phyloP scores from a whole-genome alignment of 371 early-diverging fungal species.

The Actinomortierella wolfii region DNA sequence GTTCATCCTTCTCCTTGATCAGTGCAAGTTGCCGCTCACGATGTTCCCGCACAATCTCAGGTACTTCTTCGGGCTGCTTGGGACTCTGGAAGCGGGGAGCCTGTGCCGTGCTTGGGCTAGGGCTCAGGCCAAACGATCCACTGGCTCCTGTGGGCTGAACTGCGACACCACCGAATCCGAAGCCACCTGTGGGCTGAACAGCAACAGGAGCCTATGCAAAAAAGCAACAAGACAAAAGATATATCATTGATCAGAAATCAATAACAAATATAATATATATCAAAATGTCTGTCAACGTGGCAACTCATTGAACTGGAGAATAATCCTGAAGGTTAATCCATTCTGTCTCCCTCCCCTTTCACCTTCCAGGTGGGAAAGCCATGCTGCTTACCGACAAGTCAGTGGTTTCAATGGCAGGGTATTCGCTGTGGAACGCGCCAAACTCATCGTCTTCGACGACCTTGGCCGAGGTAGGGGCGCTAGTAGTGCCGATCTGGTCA shows the following conservation, averaged over 20 bases:
- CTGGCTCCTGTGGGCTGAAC: conserved; percentile 37
- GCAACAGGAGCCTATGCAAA: conserved; percentile 29
- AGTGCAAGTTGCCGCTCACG: conserved; percentile 72
- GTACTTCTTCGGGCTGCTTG: conserved; percentile 54
- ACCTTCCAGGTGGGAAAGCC: too few species aligned
- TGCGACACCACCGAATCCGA: conserved; percentile 34
- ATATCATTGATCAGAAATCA: neutral
- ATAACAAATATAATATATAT: too few species aligned
- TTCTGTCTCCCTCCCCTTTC: too few species aligned
- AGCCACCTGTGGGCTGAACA: conserved; percentile 32
- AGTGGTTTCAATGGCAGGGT: conserved; percentile 41
- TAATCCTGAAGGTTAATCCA: too few species aligned
- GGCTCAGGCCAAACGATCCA: conserved; percentile 24
- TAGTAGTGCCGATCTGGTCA: conserved; percentile 20
- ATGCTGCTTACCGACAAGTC: conserved; percentile 9
- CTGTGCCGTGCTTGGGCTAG: conserved; percentile 19
- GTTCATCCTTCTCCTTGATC: conserved; percentile 81
- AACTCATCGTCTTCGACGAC: conserved; percentile 38
- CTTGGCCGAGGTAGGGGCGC: conserved; percentile 7
- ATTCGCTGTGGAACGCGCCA: conserved; percentile 42
- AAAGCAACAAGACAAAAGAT: neutral
- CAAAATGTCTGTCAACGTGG: too few species aligned
- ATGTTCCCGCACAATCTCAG: conserved; percentile 78
- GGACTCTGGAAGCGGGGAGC: conserved; percentile 20
- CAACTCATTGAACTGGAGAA: too few species aligned